These are phyloP conservation scores for Gracilaria vermiculophylla DNA, from an alignment of 23 red algal genomes.

Conservation along the genomic window DNA sequence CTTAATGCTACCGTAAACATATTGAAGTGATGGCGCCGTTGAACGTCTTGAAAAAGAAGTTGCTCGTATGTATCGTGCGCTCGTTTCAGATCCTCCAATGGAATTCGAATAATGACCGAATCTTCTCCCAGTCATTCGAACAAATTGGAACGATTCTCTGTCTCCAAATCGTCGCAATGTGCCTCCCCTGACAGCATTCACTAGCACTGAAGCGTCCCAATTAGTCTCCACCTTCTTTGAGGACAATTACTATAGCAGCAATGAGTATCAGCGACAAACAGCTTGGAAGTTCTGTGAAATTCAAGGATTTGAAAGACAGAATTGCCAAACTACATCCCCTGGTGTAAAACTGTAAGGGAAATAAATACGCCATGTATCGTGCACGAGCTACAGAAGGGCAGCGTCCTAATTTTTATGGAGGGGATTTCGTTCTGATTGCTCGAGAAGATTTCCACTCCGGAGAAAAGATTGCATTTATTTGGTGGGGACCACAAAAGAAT, in stretches of 20 bases:
- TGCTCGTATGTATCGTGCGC: neutral
- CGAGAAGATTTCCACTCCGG: neutral
- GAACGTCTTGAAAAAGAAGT: neutral
- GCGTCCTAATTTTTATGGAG: neutral
- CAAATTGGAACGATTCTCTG: neutral
- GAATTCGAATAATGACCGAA: neutral
- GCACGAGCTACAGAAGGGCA: neutral
- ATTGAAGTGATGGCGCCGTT: neutral
- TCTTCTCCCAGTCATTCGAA: neutral
- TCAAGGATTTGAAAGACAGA: neutral
- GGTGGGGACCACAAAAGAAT: neutral
- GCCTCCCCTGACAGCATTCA: neutral
- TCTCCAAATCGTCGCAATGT: neutral
- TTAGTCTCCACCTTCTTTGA: neutral
- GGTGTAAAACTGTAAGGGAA: neutral
- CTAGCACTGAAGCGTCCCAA: neutral
- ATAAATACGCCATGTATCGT: neutral
- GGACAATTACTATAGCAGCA: neutral
- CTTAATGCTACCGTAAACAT: neutral
- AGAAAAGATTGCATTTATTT: neutral
- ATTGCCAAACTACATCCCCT: neutral
- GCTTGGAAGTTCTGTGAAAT: neutral
- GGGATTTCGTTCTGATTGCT: constrained; percentile 17
- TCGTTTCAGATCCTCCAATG: neutral
- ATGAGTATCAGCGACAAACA: neutral